Base-by-base conservation (phyloP, 441 rosid genomes). In the Metrosideros polymorpha region DNA sequence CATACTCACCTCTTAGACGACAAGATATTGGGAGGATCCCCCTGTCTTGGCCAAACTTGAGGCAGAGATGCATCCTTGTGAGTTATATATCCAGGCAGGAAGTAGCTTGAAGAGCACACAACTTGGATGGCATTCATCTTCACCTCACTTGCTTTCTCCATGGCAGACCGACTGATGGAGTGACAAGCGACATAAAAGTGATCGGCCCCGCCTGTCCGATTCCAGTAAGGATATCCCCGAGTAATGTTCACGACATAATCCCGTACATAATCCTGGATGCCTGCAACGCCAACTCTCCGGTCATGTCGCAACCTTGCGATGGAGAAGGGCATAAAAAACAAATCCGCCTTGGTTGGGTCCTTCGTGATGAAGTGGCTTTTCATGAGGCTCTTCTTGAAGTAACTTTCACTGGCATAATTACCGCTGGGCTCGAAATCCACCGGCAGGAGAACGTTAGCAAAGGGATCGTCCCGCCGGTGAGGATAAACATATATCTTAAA, bases 111-210 rank as follows among this genome's bases (percentile, higher is more conserved):
- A 32, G 95, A 94, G 91, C 95, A 94, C 56, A 93, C 95, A 54
- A 93, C 93, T 89, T 93, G 95, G 84, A 94, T 93, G 82, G 91
- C 92, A 90, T 92, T 94, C 85, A 91, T 85, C 85, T 91, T 93
- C 83, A 91, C 94, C 76, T 75, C 87, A 82, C 88, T 87, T 7
- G 90, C 91, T 88, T 92, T 90, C 45, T 92, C 90, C 93, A 91
- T 89, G 27, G 95, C 95, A 3, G 91, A 86, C 85, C 91, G 88
- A 30, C 95, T 92, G 84, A 92, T 85, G 85, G 95, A 91, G 91
- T 94, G 97, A 86, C 95, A 94, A 83, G 94, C 93, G 83, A 88
- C 93, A 79, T 93, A 94, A 84, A 94, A 93, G 76, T 93, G 97
- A 89, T 94, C 95, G 30, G 94, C 92, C 86, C 95, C 93, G 25